These are phyloP conservation scores for Lactifluus rugatus DNA, from an alignment of 768 basidiomycete species.

Conservation along the genomic window DNA sequence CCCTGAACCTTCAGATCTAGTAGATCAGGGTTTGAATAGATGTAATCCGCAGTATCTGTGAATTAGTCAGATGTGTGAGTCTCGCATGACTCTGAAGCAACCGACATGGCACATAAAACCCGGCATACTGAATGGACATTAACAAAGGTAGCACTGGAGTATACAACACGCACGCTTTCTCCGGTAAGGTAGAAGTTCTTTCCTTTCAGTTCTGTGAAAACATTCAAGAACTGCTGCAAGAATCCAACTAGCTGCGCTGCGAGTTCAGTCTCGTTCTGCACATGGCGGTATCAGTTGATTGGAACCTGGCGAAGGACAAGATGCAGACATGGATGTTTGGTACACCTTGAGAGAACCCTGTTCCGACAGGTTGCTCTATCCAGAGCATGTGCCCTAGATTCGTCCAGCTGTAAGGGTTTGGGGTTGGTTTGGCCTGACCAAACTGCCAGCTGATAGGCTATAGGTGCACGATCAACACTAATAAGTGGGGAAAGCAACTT, in stretches of 20 bases:
- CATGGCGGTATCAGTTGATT: neutral
- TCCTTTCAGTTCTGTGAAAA: slow-evolving; percentile 16
- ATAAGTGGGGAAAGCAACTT: neutral
- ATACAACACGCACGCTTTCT: slow-evolving; percentile 12
- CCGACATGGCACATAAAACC: slow-evolving; percentile 14
- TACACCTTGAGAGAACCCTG: slow-evolving; percentile 17
- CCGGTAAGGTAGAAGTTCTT: slow-evolving; percentile 19
- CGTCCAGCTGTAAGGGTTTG: slow-evolving; percentile 19
- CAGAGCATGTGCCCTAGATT: slow-evolving; percentile 20
- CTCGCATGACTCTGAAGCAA: neutral
- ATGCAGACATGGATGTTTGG: slow-evolving; percentile 12
- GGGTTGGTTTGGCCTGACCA: slow-evolving; percentile 18
- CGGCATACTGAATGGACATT: slow-evolving; percentile 10
- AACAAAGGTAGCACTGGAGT: neutral
- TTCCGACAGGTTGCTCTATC: slow-evolving; percentile 20
- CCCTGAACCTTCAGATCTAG: slow-evolving; percentile 11
- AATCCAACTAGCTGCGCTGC: slow-evolving; percentile 15
- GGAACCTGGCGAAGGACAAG: neutral
- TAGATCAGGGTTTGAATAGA: slow-evolving; percentile 4
- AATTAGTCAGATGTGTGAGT: neutral
- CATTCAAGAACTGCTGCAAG: slow-evolving; percentile 13
- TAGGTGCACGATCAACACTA: neutral
- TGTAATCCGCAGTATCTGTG: slow-evolving; percentile 17
- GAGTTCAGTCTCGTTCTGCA: slow-evolving; percentile 17
- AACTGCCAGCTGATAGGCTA: slow-evolving; percentile 20